Percentiles rank a stretch among this genome's conserved stretches.
phyloP scores from a whole-genome alignment of 2,329 filamentous ascomycete genomes.

The Fusarium mundagurra region DNA sequence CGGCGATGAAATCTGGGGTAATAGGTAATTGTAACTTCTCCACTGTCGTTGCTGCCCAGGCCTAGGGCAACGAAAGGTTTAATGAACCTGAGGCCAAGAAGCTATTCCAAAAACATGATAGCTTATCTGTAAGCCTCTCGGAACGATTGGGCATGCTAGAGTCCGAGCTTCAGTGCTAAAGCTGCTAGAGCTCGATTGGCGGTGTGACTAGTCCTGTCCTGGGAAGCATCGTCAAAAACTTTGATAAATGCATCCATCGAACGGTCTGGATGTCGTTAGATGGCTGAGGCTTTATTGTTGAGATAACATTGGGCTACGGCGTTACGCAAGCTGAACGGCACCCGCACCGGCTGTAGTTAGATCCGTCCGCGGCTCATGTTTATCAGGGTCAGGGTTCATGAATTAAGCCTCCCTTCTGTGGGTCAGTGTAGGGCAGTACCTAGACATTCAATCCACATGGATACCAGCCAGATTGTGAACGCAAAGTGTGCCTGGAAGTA shows the following conservation, averaged over 20 bases:
- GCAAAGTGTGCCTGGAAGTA: neutral
- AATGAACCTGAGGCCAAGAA: neutral
- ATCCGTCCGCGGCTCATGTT: neutral
- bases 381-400: neutral
- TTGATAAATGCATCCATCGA: neutral
- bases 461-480: neutral
- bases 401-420: neutral
- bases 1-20: neutral
- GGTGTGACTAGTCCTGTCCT: neutral
- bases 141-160: neutral
- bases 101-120: neutral
- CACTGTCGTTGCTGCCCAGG: neutral
- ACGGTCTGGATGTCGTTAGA: neutral
- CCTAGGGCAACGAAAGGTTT: neutral
- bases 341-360: neutral
- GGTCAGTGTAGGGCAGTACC: neutral
- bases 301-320: neutral
- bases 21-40: neutral
- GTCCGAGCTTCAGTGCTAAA: neutral
- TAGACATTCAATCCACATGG: neutral
- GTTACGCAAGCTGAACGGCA: neutral
- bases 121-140: neutral
- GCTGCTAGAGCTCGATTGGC: neutral
- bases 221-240: neutral
- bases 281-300: too few relatives aligned